These are phyloP conservation scores for Zea luxurians DNA, from an alignment of 176 grass and related monocot genomes.

Conservation along the genomic window DNA sequence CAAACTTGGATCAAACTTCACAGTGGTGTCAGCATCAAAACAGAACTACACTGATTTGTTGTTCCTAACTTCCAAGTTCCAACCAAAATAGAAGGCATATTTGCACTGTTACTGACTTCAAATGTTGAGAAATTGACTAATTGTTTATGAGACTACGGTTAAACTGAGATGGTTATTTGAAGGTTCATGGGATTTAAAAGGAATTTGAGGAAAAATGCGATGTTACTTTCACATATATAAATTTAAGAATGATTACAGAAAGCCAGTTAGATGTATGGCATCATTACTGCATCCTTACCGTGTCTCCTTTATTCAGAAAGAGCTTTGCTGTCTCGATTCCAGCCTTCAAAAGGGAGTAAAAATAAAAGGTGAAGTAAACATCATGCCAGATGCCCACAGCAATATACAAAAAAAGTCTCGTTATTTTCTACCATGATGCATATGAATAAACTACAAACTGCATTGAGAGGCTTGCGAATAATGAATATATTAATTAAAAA, in stretches of 20 bases:
- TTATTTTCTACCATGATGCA: constrained; percentile 12
- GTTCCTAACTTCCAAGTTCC: constrained; percentile 19
- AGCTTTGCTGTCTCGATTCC: constrained; percentile 94
- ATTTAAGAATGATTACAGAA: constrained; percentile 23
- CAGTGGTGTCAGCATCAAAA: constrained; percentile 5
- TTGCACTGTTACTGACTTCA: neutral
- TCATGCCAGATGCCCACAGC: constrained; percentile 6
- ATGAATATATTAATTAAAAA: neutral
- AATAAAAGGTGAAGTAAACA: constrained; percentile 27
- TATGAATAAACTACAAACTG: constrained; percentile 13
- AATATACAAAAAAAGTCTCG: constrained; percentile 32
- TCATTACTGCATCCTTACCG: constrained; percentile 45
- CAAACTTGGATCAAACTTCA: constrained; percentile 1
- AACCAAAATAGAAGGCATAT: constrained; percentile 20
- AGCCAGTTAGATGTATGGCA: neutral
- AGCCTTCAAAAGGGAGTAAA: constrained; percentile 57
- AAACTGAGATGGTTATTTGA: neutral
- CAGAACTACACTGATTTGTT: constrained; percentile 10
- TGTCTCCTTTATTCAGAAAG: constrained; percentile 95
- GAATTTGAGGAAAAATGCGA: neutral
- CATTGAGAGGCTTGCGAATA: constrained; percentile 9
- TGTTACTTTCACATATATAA: neutral
- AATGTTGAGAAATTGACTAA: constrained; percentile 23
- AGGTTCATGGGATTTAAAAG: constrained; percentile 10
- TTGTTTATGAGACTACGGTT: neutral